A percentile compares a stretch with the other conserved stretches of the same genome.
phyloP scores from a whole-genome alignment of 2,329 filamentous ascomycete species.

The Scytalidium sp. region DNA sequence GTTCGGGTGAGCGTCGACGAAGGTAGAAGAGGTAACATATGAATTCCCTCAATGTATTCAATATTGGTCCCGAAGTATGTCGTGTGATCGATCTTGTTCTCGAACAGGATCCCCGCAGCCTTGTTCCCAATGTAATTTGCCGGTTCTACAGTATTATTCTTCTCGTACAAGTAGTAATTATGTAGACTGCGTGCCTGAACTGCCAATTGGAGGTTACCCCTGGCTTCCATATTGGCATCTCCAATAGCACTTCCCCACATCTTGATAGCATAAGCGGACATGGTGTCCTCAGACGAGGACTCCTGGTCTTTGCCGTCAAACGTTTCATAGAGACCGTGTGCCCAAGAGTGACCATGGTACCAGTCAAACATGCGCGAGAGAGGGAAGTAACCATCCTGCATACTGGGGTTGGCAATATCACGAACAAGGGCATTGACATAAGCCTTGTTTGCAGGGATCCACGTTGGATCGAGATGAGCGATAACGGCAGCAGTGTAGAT shows the following conservation, averaged over 20 bases:
- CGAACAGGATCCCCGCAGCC: constrained; percentile 70
- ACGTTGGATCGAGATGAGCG: constrained; percentile 70
- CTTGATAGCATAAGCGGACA: constrained; percentile 84
- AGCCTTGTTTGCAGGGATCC: constrained; percentile 69
- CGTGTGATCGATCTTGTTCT: constrained; percentile 92
- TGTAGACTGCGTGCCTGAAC: constrained; percentile 71
- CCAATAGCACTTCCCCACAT: constrained; percentile 84
- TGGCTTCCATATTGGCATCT: constrained; percentile 72
- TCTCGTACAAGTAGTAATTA: constrained; percentile 78
- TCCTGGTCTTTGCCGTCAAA: constrained; percentile 81
- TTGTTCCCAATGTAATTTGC: constrained; percentile 78
- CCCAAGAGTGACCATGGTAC: constrained; percentile 95
- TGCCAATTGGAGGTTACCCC: constrained; percentile 79
- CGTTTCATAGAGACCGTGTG: constrained; percentile 70
- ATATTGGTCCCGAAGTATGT: constrained; percentile 79
- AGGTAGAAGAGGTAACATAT: constrained; percentile 24
- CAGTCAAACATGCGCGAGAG: constrained; percentile 85
- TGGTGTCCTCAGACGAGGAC: constrained; percentile 84
- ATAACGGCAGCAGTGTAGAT: constrained; percentile 84
- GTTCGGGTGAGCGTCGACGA: constrained; percentile 65
- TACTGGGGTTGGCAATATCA: constrained; percentile 75
- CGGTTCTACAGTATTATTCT: constrained; percentile 69
- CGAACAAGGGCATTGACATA: constrained; percentile 84
- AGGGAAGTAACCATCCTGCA: constrained; percentile 72
- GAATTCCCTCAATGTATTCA: constrained; percentile 63